phyloP scores from a whole-genome alignment of 2,329 filamentous ascomycete genomes.

The Sporothrix phasma region DNA sequence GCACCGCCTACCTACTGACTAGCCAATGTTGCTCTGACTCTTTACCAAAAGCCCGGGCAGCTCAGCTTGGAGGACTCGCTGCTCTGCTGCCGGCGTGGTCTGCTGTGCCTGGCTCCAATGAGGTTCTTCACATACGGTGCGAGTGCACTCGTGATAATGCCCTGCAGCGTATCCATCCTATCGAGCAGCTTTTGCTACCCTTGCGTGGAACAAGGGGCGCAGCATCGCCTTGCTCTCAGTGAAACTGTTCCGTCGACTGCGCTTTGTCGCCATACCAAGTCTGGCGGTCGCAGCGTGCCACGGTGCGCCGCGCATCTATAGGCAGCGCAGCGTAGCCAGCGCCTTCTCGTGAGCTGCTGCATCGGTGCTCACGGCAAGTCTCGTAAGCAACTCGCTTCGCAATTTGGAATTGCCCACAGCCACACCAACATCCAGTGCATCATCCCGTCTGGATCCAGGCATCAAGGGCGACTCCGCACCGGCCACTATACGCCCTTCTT shows the following conservation, averaged over 20 bases:
- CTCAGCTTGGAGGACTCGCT: constrained; percentile 10
- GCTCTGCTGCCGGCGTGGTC: constrained; percentile 25
- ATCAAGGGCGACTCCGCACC: constrained; percentile 29
- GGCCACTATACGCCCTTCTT: constrained; percentile 27
- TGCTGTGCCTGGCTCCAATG: too few species aligned
- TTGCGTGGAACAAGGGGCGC: constrained; percentile 24
- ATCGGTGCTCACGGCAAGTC: background rate
- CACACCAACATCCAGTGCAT: background rate
- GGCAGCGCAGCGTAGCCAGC: constrained; percentile 20
- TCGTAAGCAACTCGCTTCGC: background rate
- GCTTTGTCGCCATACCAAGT: constrained; percentile 26
- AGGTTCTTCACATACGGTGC: too few species aligned
- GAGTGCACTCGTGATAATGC: too few species aligned
- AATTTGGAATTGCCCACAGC: too few species aligned
- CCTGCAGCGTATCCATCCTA: too few species aligned
- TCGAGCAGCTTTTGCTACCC: constrained; percentile 30
- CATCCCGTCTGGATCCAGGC: constrained; percentile 35
- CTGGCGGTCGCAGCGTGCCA: constrained; percentile 27
- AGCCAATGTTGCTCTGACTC: background rate
- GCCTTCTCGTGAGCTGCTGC: constrained; percentile 1
- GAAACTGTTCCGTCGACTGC: constrained; percentile 19
- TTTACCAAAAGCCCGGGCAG: background rate
- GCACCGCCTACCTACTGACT: constrained; percentile 8
- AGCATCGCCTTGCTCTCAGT: constrained; percentile 27
- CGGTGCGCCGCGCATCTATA: constrained; percentile 29